A percentile compares a stretch with the other conserved stretches of the same genome.
These are phyloP conservation scores for Boletus rex-veris DNA, from an alignment of 768 basidiomycete species.

Conservation along the genomic window DNA sequence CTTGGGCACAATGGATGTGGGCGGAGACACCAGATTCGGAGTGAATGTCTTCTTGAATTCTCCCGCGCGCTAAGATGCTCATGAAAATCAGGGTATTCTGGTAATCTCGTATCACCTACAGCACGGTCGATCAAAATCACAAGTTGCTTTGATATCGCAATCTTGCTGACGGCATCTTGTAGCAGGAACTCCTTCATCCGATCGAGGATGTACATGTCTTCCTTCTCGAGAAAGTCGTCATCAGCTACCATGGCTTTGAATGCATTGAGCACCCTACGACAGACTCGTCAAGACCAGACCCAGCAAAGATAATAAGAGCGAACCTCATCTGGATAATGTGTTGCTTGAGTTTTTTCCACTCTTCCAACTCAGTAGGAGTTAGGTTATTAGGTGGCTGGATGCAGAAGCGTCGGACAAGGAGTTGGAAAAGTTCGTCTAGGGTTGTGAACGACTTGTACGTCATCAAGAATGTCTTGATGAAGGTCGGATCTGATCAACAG, in stretches of 20 bases:
- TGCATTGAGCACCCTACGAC: conserved; percentile 72
- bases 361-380: conserved; percentile 54
- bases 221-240: conserved; percentile 79
- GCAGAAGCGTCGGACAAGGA: conserved; percentile 76
- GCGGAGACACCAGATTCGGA: conserved; percentile 58
- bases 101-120: conserved; percentile 44
- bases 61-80: conserved; percentile 44
- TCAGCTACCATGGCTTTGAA: conserved; percentile 87
- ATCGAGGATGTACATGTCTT: conserved; percentile 78
- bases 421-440: conserved; percentile 75
- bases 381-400: conserved; percentile 72
- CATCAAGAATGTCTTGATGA: conserved; percentile 88
- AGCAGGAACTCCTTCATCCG: conserved; percentile 78
- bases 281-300: conserved; percentile 1
- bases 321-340: conserved; percentile 85
- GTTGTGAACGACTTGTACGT: conserved; percentile 95
- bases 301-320: conserved; percentile 22
- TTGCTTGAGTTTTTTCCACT: conserved; percentile 86
- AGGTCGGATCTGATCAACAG: conserved; percentile 57
- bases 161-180: conserved; percentile 57
- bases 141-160: conserved; percentile 73
- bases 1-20: conserved; percentile 73
- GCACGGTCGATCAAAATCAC: conserved; percentile 72
- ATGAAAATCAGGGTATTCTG: conserved; percentile 12
- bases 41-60: conserved; percentile 55